Evolutionary conservation across 2,329 filamentous ascomycete genomes (phyloP).

Genomic region (Cladosporium cucumerinum): DNA sequence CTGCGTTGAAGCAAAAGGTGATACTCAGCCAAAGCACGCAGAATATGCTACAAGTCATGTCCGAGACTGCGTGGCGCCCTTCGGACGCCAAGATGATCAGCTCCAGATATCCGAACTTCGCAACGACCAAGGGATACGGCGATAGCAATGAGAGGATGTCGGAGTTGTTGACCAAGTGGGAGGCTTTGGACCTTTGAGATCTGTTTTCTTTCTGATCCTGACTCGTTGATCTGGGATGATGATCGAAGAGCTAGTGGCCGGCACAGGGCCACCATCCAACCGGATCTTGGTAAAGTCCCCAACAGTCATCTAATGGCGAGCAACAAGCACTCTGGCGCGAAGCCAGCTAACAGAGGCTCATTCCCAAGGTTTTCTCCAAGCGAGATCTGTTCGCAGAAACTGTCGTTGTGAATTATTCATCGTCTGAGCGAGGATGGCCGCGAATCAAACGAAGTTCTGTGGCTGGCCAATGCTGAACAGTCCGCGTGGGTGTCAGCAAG

Average conservation of each 20-base stretch:
- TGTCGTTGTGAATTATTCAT: neutral
- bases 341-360: neutral
- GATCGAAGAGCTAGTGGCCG: no score
- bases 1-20: constrained; percentile 16
- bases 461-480: neutral
- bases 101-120: constrained; percentile 18
- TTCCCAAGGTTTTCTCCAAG: neutral
- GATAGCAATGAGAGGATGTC: constrained; percentile 12
- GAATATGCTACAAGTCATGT: constrained; percentile 19
- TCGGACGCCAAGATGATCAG: constrained; percentile 16
- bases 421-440: neutral
- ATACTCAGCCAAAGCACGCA: neutral
- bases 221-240: no score
- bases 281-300: neutral
- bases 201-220: neutral
- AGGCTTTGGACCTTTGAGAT: neutral
- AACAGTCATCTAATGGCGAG: neutral
- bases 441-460: neutral
- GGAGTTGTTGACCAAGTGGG: constrained; percentile 19
- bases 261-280: neutral
- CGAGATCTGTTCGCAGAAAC: neutral
- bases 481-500: neutral
- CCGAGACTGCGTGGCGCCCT: constrained; percentile 19
- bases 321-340: neutral
- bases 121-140: constrained; percentile 7